These are phyloP conservation scores for Phytophthora idaei DNA, from an alignment of 352 stramenopile genomes.

Conservation along the genomic window DNA sequence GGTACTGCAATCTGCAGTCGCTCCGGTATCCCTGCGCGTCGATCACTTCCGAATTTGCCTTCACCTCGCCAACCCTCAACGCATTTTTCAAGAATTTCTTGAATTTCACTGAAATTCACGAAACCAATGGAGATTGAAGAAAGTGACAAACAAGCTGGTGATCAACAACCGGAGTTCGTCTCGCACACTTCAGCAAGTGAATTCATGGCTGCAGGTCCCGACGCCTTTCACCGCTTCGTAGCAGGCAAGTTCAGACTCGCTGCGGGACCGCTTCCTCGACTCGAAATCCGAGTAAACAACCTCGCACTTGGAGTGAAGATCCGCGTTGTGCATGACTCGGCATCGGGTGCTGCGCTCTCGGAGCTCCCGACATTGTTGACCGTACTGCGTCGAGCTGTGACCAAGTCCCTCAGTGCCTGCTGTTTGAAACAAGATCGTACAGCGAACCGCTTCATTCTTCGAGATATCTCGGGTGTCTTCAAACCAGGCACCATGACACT, in stretches of 20 bases:
- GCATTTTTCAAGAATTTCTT: constrained; percentile 1
- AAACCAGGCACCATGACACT: constrained; percentile 53
- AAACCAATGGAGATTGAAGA: constrained; percentile 21
- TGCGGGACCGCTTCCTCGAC: constrained; percentile 37
- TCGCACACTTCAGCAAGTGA: constrained; percentile 19
- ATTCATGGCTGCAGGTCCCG: constrained; percentile 37
- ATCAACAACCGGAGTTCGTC: not conserved
- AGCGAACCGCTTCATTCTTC: constrained; percentile 41
- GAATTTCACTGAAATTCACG: not conserved
- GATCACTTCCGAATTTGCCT: constrained; percentile 29
- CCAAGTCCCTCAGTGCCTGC: constrained; percentile 10
- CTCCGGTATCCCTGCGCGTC: constrained; percentile 21
- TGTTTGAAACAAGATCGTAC: constrained; percentile 8
- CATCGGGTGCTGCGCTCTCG: not conserved
- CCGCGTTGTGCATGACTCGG: constrained; percentile 1
- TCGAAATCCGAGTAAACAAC: constrained; percentile 46
- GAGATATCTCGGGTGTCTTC: constrained; percentile 44
- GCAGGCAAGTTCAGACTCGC: constrained; percentile 34
- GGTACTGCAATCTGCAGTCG: not conserved
- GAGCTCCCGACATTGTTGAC: constrained; percentile 46
- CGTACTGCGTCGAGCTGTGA: constrained; percentile 19
- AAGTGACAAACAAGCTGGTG: constrained; percentile 1
- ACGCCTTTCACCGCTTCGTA: constrained; percentile 43
- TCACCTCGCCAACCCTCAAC: constrained; percentile 5
- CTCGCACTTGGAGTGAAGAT: constrained; percentile 42